These are phyloP conservation scores for Forsythia suspensa DNA, from an alignment of 257 asterid genomes.

Conservation along the genomic window DNA sequence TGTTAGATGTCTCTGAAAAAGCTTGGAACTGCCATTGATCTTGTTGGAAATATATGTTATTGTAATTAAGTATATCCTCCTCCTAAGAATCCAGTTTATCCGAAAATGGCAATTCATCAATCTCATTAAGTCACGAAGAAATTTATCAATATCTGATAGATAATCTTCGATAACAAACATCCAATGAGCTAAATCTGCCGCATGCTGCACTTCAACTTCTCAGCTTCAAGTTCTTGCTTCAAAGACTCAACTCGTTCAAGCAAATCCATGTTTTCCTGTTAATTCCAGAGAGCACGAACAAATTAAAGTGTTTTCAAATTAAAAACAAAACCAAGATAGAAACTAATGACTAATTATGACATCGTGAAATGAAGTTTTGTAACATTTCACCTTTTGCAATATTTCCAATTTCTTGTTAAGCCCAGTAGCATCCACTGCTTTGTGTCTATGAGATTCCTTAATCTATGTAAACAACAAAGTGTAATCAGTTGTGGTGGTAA, in stretches of 20 bases:
- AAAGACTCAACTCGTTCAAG: constrained; percentile 68
- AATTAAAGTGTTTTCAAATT: not conserved
- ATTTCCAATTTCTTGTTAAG: constrained; percentile 49
- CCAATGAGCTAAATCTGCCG: constrained; percentile 29
- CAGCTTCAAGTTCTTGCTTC: constrained; percentile 87
- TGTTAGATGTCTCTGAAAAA: not conserved
- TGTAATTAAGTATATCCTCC: not conserved
- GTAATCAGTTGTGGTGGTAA: constrained; percentile 11
- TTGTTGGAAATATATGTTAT: not conserved
- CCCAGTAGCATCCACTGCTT: constrained; percentile 23
- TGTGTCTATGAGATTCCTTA: constrained; percentile 39
- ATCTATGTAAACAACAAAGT: constrained; percentile 34
- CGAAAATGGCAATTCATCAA: not conserved
- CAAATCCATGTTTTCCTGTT: constrained; percentile 85
- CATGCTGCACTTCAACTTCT: constrained; percentile 63
- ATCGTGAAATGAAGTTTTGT: not conserved
- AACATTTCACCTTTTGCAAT: constrained; percentile 66
- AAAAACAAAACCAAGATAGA: not conserved
- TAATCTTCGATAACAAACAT: not conserved
- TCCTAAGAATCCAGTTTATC: not conserved
- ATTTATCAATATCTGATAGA: not conserved
- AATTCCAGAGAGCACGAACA: constrained; percentile 4
- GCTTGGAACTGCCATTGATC: not conserved
- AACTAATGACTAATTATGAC: not conserved
- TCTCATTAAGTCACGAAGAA: not conserved